Evolutionary conservation across 192 early-diverging fungal genomes (phyloP), one percentile per base, ranked within the genome.

Genomic region (Umbelopsis vinacea): DNA sequence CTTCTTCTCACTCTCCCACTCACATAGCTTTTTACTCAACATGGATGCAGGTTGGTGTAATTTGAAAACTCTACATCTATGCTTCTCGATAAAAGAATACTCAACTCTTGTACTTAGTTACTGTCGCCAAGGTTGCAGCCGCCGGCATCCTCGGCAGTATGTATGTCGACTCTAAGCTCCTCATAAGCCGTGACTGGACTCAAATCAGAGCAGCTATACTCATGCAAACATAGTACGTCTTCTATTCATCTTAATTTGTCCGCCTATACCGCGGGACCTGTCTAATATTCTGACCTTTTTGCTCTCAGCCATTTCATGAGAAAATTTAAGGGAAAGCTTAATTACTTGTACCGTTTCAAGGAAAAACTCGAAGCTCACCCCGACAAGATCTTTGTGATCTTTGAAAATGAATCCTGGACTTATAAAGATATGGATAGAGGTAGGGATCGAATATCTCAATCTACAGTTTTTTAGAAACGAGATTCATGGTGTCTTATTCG

Each of bases 371-470:
- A 79, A 33, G 77, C 72, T 12, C 52, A 78, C 47, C 85, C 85
- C 14, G 67, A 78, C n/a, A 68, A 66, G 21, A 80, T 79, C n/a
- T 80, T 76, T n/a, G 21, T 87, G 11, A 69, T 84, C 22, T 87
- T 87, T 75, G 81, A 87, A 35, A 83, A 79, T 35, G 76, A 78
- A 55, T 71, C 74, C 6, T 87, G 82, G 38, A 87, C 85, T 6
- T 87, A 74, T 67, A 73, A 70, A 40, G 77, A 87, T 9, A 68
- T 83, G 53, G 81, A 87, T 47, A 74, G 79, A 74, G 80, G 83
- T 84, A 84, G 60, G 45, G 19, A 15, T 68, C 10, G 23, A 43
- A 43, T 43, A 43, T 43, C 6, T 43, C 40, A 7, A 43, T 11
- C 6, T 6, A 12, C 11, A 43, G 29, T 43, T 11, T 4, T 43